Percentiles rank a stretch among this genome's conserved stretches.
These are phyloP conservation scores for Goniomonas avonlea DNA, from an alignment of 78 protist species.

Conservation along the genomic window DNA sequence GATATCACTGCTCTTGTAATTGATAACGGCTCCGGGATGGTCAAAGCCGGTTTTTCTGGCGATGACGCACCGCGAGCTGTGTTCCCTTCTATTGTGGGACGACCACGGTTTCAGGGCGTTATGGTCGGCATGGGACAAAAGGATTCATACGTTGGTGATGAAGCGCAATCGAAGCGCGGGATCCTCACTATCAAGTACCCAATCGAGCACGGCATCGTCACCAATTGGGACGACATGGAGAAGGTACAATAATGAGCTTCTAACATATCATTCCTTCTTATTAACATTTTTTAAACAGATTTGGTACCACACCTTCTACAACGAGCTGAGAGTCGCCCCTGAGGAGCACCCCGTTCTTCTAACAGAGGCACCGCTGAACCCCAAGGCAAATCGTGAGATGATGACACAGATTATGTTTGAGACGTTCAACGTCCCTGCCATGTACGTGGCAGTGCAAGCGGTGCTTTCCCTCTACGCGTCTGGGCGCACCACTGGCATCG, in stretches of 20 bases:
- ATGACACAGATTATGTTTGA: constrained; percentile 38
- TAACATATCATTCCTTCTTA: too few species aligned
- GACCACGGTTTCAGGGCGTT: too few species aligned
- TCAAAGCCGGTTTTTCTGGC: constrained; percentile 35
- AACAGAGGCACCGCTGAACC: constrained; percentile 29
- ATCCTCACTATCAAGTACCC: neutral
- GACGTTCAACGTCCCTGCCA: constrained; percentile 2
- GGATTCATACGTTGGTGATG: too few species aligned
- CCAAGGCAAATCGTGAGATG: constrained; percentile 15
- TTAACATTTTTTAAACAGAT: too few species aligned
- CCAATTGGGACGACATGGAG: constrained; percentile 53
- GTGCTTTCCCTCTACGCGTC: constrained; percentile 33
- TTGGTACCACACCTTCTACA: constrained; percentile 7
- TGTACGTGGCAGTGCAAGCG: constrained; percentile 14
- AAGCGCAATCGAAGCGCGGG: constrained; percentile 24
- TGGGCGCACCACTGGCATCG: constrained; percentile 34
- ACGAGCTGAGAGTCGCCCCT: neutral
- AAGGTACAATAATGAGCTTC: too few species aligned
- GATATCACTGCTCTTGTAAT: constrained; percentile 22
- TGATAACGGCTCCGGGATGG: constrained; percentile 37
- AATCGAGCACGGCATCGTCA: constrained; percentile 32
- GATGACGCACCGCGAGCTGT: constrained; percentile 17
- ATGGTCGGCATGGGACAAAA: neutral
- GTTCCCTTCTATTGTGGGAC: constrained; percentile 19
- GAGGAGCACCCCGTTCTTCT: constrained; percentile 33